Evolutionary conservation across 202 grass and related monocot genomes (phyloP).

Genomic region (Carex arenaria): DNA sequence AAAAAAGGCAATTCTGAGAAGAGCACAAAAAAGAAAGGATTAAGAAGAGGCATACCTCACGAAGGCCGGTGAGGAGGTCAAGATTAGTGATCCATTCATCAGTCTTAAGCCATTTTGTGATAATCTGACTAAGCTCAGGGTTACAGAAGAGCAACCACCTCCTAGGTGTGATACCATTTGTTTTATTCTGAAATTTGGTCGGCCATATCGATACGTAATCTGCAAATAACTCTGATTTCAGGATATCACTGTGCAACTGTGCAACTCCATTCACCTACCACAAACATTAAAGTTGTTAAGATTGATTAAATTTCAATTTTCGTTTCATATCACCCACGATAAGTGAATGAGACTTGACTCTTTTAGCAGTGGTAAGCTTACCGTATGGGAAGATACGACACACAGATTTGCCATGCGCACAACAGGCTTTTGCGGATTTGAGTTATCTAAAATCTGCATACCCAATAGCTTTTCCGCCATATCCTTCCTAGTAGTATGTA

Average conservation of each 20-base stretch:
- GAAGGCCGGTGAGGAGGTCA: conserved; percentile 88
- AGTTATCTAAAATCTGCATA: conserved; percentile 79
- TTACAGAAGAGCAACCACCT: conserved; percentile 92
- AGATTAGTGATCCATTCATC: conserved; percentile 96
- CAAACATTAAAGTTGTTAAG: conserved; percentile 24
- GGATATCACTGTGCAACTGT: conserved; percentile 97
- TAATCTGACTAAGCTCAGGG: conserved; percentile 86
- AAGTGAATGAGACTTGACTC: neutral
- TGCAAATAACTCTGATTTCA: conserved; percentile 87
- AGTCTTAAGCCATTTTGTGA: conserved; percentile 95
- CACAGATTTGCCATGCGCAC: conserved; percentile 98
- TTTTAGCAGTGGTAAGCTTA: conserved; percentile 24
- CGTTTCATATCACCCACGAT: neutral
- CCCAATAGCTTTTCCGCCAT: conserved; percentile 67
- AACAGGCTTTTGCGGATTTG: conserved; percentile 86
- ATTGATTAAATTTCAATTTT: neutral
- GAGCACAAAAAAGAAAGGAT: conserved; percentile 29
- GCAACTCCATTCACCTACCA: conserved; percentile 94
- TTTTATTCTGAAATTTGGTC: conserved; percentile 96
- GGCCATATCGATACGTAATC: conserved; percentile 93
- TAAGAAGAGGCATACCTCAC: conserved; percentile 47
- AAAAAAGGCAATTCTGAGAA: neutral
- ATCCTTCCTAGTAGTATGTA: conserved; percentile 50
- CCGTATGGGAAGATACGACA: conserved; percentile 76
- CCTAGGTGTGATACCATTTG: conserved; percentile 92